These are phyloP conservation scores for Sporothrix brunneoviolacea DNA, from an alignment of 2,329 filamentous ascomycete species.

Conservation along the genomic window DNA sequence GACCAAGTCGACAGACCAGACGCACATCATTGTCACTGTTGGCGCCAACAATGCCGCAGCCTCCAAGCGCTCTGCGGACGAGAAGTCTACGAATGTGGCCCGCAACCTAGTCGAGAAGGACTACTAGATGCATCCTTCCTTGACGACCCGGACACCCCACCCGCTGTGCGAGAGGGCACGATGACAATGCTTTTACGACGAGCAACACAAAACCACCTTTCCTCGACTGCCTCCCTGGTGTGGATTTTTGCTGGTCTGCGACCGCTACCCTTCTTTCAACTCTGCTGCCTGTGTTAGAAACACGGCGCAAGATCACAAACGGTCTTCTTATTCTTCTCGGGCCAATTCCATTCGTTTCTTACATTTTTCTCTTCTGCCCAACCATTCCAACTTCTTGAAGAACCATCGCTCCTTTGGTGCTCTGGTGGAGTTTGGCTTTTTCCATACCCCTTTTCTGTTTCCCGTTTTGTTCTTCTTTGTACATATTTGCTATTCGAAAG, in stretches of 20 bases:
- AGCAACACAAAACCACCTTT: not conserved
- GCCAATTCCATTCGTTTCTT: slow-evolving; percentile 6
- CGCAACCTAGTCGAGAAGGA: slow-evolving; percentile 20
- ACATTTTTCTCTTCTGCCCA: slow-evolving; percentile 1
- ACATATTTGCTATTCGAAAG: too few relatives aligned
- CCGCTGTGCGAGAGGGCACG: slow-evolving; percentile 11
- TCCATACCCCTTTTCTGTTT: too few relatives aligned
- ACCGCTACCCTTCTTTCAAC: not conserved
- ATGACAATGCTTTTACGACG: not conserved
- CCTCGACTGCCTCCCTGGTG: too few relatives aligned
- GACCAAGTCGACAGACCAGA: slow-evolving; percentile 30
- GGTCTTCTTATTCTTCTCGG: not conserved
- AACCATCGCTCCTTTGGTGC: too few relatives aligned
- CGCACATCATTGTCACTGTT: slow-evolving; percentile 29
- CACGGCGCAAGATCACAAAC: too few relatives aligned
- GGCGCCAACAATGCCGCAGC: slow-evolving; percentile 14
- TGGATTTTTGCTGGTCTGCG: not conserved
- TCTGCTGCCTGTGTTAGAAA: too few relatives aligned
- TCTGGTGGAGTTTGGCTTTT: too few relatives aligned
- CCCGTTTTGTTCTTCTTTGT: too few relatives aligned
- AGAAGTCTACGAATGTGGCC: slow-evolving; percentile 15
- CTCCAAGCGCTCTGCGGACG: slow-evolving; percentile 10
- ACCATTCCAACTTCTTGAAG: not conserved
- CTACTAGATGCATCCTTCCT: slow-evolving; percentile 11
- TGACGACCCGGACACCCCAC: not conserved